phyloP scores from a whole-genome alignment of 768 basidiomycete species.

The Inosperma sp. region DNA sequence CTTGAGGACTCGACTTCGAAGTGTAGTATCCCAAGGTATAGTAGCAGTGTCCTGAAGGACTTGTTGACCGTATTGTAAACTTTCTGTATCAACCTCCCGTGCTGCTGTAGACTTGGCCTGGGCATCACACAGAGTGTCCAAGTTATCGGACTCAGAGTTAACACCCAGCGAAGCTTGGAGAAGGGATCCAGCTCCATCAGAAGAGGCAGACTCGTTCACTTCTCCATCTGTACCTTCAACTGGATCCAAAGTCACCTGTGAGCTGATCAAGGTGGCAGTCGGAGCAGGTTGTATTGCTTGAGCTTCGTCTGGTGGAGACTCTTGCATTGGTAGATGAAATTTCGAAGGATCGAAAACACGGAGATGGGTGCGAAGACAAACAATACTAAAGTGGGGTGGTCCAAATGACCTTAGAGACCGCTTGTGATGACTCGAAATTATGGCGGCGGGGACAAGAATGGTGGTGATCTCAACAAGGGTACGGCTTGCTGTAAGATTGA shows the following conservation, averaged over 20 bases:
- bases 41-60: neutral
- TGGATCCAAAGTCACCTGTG: conserved; percentile 5
- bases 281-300: neutral
- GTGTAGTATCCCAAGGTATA: neutral
- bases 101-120: conserved; percentile 16
- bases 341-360: neutral
- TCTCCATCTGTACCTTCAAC: conserved; percentile 11
- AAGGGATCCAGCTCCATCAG: neutral
- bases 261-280: neutral
- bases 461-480: neutral
- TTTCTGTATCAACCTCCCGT: conserved; percentile 1
- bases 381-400: neutral
- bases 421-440: neutral
- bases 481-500: neutral
- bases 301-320: no score
- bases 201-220: neutral
- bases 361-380: conserved; percentile 3
- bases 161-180: neutral
- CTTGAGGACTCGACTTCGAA: conserved; percentile 16
- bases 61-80: neutral
- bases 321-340: no score
- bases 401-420: neutral
- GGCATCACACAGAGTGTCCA: neutral
- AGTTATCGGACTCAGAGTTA: neutral
- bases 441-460: conserved; percentile 4